These are phyloP conservation scores for Coemansia sp. DNA, from an alignment of 192 early-diverging fungal genomes.

Conservation along the genomic window DNA sequence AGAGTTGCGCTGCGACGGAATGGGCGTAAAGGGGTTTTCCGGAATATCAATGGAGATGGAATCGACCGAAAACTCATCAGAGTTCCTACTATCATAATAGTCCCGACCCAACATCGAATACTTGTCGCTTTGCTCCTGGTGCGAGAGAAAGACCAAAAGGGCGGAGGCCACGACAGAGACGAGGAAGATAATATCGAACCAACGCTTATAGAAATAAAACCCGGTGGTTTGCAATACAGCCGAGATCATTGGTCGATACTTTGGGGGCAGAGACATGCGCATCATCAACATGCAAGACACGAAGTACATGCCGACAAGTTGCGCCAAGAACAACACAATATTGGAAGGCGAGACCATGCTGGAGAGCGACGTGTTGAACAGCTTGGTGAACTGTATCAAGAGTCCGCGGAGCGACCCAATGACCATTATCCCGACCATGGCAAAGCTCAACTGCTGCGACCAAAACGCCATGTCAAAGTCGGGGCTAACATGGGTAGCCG, in stretches of 20 bases:
- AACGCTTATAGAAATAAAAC: slow-evolving; percentile 88
- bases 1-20: slow-evolving; percentile 34
- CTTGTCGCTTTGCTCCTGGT: slow-evolving; percentile 59
- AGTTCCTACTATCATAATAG: slow-evolving; percentile 37
- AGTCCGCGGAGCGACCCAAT: slow-evolving; percentile 85
- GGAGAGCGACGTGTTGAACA: slow-evolving; percentile 66
- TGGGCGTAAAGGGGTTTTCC: slow-evolving; percentile 29
- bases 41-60: slow-evolving; percentile 47
- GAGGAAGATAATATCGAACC: slow-evolving; percentile 93
- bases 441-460: slow-evolving; percentile 91
- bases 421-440: slow-evolving; percentile 88
- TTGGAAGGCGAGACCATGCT: slow-evolving; percentile 70
- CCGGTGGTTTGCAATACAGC: slow-evolving; percentile 77
- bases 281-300: slow-evolving; percentile 89
- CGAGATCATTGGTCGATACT: slow-evolving; percentile 80
- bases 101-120: slow-evolving; percentile 52
- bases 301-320: slow-evolving; percentile 93
- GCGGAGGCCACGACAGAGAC: slow-evolving; percentile 73
- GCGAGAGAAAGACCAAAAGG: slow-evolving; percentile 68
- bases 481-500: slow-evolving; percentile 62
- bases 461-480: slow-evolving; percentile 77
- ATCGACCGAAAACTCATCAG: slow-evolving; percentile 33
- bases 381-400: slow-evolving; percentile 77
- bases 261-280: slow-evolving; percentile 79
- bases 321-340: slow-evolving; percentile 76